Evolutionary conservation across 306 rosid genomes (phyloP), one percentile per base, ranked within the genome.

Genomic region (Pachyrhizus erosus): DNA sequence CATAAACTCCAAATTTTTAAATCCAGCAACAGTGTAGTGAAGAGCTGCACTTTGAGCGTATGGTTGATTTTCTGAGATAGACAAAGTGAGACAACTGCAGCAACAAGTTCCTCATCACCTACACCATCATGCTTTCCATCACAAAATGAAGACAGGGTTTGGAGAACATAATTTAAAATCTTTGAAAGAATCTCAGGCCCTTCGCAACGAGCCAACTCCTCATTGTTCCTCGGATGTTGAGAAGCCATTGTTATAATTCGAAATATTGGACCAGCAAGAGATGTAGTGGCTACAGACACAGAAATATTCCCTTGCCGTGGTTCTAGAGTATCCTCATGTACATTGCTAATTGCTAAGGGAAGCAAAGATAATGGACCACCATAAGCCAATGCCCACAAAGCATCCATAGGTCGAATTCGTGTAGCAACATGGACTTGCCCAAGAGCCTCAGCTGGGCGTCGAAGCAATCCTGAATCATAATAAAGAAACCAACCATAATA

Each of bases 111-210:
- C 89, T 96, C 99, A 74, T 96, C 92, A 18, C 89, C 91, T 62
- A 92, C 98, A 77, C 96, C 97, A 34, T 87, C 89, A 43, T 76
- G 80, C 82, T 88, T 87, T 86, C 90, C 94, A 83, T 82, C 73
- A 88, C 80, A 91, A 88, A 91, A 89, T 37, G 88, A 93, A 48
- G 98, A 92, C 80, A 96, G 82, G 78, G 93, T 91, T 62, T 87
- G 89, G 68, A 96, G 88, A 83, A 96, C 98, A 85, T 89, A 93
- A 86, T 91, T 93, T 80, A 96, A 87, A 81, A 93, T 89, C 93
- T 92, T 92, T 31, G 99, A 96, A 75, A 96, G 91, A 90, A 96
- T 88, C 88, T 91, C 99, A n/a, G 99, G 99, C 57, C 99, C 99
- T 90, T 91, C 82, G 75, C 87, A 68, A 80, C 91, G 93, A 87